Conservation (phyloP, 2,329 filamentous ascomycete genomes). For the Ceratocystis papillata region DNA sequence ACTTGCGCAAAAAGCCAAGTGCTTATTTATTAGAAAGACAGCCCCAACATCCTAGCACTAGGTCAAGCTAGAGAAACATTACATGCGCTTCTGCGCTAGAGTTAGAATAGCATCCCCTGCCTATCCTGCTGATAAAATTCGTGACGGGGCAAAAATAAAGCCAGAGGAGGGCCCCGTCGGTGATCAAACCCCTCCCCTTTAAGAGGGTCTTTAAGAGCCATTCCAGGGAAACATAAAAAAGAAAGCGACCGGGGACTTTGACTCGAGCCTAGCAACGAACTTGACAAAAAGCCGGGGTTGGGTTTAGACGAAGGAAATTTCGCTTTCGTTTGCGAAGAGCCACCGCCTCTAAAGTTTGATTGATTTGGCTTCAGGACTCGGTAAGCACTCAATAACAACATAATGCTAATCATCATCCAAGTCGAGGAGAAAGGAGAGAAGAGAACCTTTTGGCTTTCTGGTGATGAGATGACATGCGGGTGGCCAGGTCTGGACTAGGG, state of each 20-base stretch:
- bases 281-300: conserved; percentile 5
- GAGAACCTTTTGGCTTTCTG: neutral
- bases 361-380: neutral
- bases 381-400: neutral
- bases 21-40: no score
- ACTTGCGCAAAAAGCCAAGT: no score
- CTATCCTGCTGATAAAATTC: neutral
- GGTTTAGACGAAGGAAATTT: conserved; percentile 11
- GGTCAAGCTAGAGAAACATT: no score
- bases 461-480: neutral
- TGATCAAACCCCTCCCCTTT: conserved; percentile 1
- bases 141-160: conserved; percentile 1
- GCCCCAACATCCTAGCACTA: no score
- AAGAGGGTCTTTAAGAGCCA: neutral
- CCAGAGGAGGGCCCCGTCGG: neutral
- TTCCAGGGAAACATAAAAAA: neutral
- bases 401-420: neutral
- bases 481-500: neutral
- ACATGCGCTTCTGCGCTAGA: no score
- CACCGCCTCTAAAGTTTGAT: conserved; percentile 13
- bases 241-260: neutral
- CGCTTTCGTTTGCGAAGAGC: conserved; percentile 7
- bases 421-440: neutral
- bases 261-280: conserved; percentile 12
- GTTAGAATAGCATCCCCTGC: neutral